Base-by-base conservation (phyloP, 768 basidiomycete genomes). In the Phaffia tasmanica region DNA sequence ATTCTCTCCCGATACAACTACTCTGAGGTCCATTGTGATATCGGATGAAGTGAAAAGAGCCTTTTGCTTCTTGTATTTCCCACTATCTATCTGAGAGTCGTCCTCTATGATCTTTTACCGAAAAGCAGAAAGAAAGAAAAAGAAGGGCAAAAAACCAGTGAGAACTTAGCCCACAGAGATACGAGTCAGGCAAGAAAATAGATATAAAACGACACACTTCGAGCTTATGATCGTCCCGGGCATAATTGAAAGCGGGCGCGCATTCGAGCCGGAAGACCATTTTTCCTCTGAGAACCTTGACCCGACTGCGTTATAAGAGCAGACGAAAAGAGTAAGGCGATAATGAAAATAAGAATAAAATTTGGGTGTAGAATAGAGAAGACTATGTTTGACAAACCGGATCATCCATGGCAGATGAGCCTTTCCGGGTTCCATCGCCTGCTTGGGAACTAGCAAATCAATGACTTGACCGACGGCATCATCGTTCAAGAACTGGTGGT, bases 211-310 rank as follows among this genome's bases (percentile, higher is more conserved):
- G 11, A 42, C 35, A 42, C 4, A 42, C 35, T 11, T 42, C 35
- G 11, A 42, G 35, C 35, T 42, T 42, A 11, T 42, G 35, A 5
- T 42, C 35, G 11, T 84, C 81, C 16, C 87, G 81, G 0, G 90
- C 92, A 72, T 99, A 99, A 76, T 95, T 86, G 83, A 99, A 99
- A 0, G 92, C 94, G 0, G 94, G 94, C 0, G 89, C 90, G 72
- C 89, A 42, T 67, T 98, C 89, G 76, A 97, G 81, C 65, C 83
- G 81, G 62, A 94, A 79, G 0, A 88, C 85, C 42, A 95, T 79
- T 8, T 74, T 81, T 0, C 94, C 94, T 21, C 94, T 86, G 70
- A 97, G 83, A 67, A 89, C 86, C 79, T 87, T 75, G 6, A 70
- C 72, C 51, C 72, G 73, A 46, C 35, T 42, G 35, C 11, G 35